Base-by-base conservation (phyloP, 768 basidiomycete species). In the Leccinum rimulosum region DNA sequence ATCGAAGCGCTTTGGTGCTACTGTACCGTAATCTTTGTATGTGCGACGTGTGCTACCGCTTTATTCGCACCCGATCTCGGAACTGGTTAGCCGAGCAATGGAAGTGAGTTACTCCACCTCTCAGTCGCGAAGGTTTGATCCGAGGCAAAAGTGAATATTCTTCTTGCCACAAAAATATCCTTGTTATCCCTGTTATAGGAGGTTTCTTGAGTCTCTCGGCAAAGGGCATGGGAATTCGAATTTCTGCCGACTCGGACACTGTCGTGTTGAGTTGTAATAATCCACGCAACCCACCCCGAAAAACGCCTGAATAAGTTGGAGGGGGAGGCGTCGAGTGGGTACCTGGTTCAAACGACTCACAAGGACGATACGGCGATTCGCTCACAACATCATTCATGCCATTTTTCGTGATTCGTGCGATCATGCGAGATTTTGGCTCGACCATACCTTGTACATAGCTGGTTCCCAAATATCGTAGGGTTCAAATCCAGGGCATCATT, bases 391-490 rank as follows among this genome's bases (percentile, higher is more conserved):
- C 84, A 2, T 75, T 78, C 14, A 66, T 87, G 25, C 78, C 82
- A 5, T 83, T 87, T 70, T 75, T 87, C 84, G 76, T 25, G 87
- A 89, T 58, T 73, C 80, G 1, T 81, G 6, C 35, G 25, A 6
- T 10, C 28, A 7, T 25, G 43, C 10, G 10, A 36, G 5, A 14
- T 22, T 19, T 7, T 36, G 48, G 59, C 30, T 43, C n/a, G 54
- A 48, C 48, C 55, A 3, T 6, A 6, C 31, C 22, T 35, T 17
- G 8, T 38, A 38, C 17, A 27, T 27, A 85, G 83, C 40, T 87
- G 86, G 87, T 82, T 74, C 65, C 84, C 85, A 10, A 87, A 87
- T 0, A 76, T 89, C 73, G 77, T 89, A 30, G 85, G 87, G 61
- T 89, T 86, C 76, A 87, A 85, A 65, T 77, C 78, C 31, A 82